Base-by-base conservation (phyloP, 2,329 filamentous ascomycete genomes). In the Colletotrichum agaves region DNA sequence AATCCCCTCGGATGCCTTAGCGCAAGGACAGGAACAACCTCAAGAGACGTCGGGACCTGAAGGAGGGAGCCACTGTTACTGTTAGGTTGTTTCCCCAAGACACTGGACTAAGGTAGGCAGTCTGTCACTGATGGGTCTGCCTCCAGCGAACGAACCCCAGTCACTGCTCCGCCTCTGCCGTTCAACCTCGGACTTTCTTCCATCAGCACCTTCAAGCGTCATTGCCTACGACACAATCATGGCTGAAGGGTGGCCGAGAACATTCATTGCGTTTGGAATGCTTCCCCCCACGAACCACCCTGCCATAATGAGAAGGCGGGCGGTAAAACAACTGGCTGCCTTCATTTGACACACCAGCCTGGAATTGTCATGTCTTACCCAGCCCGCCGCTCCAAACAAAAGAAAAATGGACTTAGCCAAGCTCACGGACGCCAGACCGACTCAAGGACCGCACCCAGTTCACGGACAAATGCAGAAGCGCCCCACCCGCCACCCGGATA, bases 121-220 rank as follows among this genome's bases (percentile, higher is more conserved):
- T 64, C 61, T 49, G 52, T 67, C 57, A 60, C 57, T 33, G 44
- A 59, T 68, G 65, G 65, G 61, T 55, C 65, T n/a, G 53, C 37
- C 63, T 44, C 60, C 33, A 27, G n/a, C 52, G 21, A 39, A 55
- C 39, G 21, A 39, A 55, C 39, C 65, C 65, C 41, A 47, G 65
- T 39, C 27, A 23, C 33, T 59, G 44, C 61, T 67, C 61, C 64
- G 47, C 64, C 61, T 55, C 46, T 43, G 43, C 50, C 43, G 50
- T 11, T 50, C 17, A 3, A 19, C 19, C 17, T 46, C 19, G 41
- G 21, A 35, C 50, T 53, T n/a, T 56, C n/a, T 17, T 49, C 61
- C 43, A 55, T 35, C 57, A 49, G 21, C 41, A 37, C 3, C 35
- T 3, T 21, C 47, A 64, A 47, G 59, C 61, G 61, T 68, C 61